Conservation (phyloP, 495 filamentous ascomycete species). For the Xylaria grammica region DNA sequence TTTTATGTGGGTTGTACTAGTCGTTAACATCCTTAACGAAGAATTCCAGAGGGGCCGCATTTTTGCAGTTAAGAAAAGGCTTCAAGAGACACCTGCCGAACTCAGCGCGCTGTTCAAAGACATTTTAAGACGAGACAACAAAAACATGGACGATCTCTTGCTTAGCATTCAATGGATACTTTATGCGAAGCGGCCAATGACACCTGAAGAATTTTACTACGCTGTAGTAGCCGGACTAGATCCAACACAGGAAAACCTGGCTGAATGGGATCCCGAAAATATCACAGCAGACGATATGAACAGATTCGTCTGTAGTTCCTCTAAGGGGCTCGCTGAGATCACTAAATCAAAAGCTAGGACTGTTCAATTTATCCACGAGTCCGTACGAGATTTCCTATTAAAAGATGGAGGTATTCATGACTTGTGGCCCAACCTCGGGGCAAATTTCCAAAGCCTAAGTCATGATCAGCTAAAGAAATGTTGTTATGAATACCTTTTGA, state of each 20-base stretch:
- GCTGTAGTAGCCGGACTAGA: conserved; percentile 41
- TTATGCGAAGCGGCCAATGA: conserved; percentile 38
- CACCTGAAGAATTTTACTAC: conserved; percentile 43
- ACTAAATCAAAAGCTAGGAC: conserved; percentile 20
- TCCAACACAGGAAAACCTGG: not conserved
- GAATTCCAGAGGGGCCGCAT: conserved; percentile 37
- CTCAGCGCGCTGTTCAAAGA: conserved; percentile 43
- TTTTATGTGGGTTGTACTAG: conserved; percentile 49
- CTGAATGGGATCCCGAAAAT: conserved; percentile 18
- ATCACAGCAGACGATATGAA: conserved; percentile 20
- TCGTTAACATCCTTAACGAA: conserved; percentile 46
- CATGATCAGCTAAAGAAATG: conserved; percentile 46
- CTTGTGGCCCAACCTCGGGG: conserved; percentile 28
- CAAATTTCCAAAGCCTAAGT: conserved; percentile 34
- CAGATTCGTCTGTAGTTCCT: conserved; percentile 38
- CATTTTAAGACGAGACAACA: conserved; percentile 39
- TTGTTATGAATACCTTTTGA: conserved; percentile 26
- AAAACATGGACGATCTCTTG: conserved; percentile 27
- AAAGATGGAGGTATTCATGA: conserved; percentile 24
- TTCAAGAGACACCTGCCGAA: conserved; percentile 39
- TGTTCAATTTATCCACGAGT: conserved; percentile 54
- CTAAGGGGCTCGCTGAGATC: conserved; percentile 46
- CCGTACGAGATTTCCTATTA: conserved; percentile 45
- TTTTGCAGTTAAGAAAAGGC: conserved; percentile 26
- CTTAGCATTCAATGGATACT: conserved; percentile 49